Base-by-base conservation (phyloP, 73 alveolate species). In the Paramecium caudatum region DNA sequence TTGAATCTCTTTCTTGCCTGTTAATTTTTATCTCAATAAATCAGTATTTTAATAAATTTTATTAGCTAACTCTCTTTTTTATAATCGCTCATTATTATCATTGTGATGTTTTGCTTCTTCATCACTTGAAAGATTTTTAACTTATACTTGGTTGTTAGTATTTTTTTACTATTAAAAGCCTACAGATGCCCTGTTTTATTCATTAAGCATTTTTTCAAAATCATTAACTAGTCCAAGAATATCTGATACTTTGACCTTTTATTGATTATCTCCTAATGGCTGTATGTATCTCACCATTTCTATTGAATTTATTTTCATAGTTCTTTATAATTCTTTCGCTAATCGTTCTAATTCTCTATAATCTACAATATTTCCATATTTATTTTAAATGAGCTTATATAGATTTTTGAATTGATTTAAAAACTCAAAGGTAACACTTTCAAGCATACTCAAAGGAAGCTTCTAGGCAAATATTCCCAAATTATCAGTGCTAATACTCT, bases 251-350 rank as follows among this genome's bases (percentile, higher is more conserved):
- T 41, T 45, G 19, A 74, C 65, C 43, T 39, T 39, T 2, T 37
- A 19, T 21, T 74, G 9, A 19, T 19, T 17, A 74, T 74, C 47
- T 0, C 36, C 65, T 10, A 74, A 74, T 41, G 68, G 69, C 55
- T 74, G 68, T 4, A 74, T 74, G 30, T 8, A 74, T 43, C 88
- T 74, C 47, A 43, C 8, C 6, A 74, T 39, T 41, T 74, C 88
- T 19, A 45, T 3, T 34, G 88, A 23, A 41, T 74, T 45, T 8
- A 74, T 16, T 74, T 74, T 74, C 0, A 74, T 39, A 5, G 62
- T 36, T 37, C 65, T 37, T 25, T 74, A 27, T 17, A 74, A 23
- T 19, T 74, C 88, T 16, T 74, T 41, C 17, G 68, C 88, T 19
- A 74, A 74, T 21, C 32, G 19, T 45, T 74, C 43, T 41, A 74